phyloP scores from a whole-genome alignment of 495 filamentous ascomycete species.

The Physcia stellaris region DNA sequence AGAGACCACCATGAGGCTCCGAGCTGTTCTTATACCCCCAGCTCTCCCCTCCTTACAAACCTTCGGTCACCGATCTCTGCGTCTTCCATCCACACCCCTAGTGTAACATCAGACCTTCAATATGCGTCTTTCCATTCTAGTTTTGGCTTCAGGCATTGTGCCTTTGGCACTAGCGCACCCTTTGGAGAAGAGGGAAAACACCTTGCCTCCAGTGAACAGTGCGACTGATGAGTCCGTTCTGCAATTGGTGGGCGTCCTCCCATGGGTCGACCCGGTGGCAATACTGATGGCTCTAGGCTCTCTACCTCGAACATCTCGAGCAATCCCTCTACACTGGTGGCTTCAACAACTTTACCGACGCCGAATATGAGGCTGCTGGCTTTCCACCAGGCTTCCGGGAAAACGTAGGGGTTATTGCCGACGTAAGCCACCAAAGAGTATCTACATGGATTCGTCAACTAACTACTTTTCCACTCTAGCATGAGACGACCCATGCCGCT shows the following conservation, averaged over 20 bases:
- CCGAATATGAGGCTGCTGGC: conserved; percentile 14
- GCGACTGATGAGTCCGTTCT: conserved; percentile 11
- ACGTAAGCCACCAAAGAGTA: conserved; percentile 3
- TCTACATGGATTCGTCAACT: not conserved
- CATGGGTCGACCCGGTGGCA: too few species aligned
- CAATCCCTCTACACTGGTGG: conserved; percentile 15
- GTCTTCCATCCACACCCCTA: too few species aligned
- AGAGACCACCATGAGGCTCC: too few species aligned
- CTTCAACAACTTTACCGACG: conserved; percentile 16
- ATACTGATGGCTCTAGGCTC: too few species aligned
- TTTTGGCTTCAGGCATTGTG: conserved; percentile 3
- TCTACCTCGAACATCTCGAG: conserved; percentile 19
- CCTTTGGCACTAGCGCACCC: conserved; percentile 6
- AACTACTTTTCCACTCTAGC: conserved; percentile 5
- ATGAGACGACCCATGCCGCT: conserved; percentile 13
- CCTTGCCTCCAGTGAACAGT: conserved; percentile 12
- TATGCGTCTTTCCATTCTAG: conserved; percentile 10
- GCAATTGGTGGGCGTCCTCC: too few species aligned
- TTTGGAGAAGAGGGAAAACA: conserved; percentile 13
- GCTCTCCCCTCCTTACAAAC: too few species aligned
- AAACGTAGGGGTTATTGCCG: conserved; percentile 18
- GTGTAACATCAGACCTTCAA: too few species aligned
- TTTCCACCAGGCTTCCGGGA: conserved; percentile 19
- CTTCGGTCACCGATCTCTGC: too few species aligned
- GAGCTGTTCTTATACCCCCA: too few species aligned